phyloP scores from a whole-genome alignment of 2,329 filamentous ascomycete genomes.

The Onygena corvina region DNA sequence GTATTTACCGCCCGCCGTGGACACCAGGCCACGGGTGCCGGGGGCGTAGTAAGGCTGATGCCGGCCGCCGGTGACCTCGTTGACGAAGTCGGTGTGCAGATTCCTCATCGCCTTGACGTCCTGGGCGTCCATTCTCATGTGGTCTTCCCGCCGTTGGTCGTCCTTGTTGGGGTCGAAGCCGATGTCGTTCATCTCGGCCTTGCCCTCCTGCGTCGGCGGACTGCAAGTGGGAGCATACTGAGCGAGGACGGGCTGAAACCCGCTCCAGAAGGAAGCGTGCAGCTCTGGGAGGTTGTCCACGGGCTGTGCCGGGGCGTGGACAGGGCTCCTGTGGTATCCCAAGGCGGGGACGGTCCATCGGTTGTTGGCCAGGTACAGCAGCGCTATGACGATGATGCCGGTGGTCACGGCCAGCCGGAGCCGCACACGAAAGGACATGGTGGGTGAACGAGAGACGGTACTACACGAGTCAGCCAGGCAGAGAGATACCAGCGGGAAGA shows the following conservation, averaged over 20 bases:
- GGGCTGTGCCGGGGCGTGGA: not conserved
- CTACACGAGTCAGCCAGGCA: not conserved
- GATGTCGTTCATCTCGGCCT: constrained; percentile 17
- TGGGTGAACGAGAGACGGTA: not conserved
- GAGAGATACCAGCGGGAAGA: too few species aligned
- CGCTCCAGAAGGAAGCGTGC: constrained; percentile 26
- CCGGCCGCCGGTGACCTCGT: constrained; percentile 18
- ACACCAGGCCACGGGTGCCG: constrained; percentile 25
- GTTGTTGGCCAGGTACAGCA: not conserved
- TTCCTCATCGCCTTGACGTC: constrained; percentile 26
- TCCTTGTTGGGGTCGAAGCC: constrained; percentile 21
- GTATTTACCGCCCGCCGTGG: constrained; percentile 33
- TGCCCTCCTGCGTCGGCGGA: constrained; percentile 21
- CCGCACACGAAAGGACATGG: not conserved
- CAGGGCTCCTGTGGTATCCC: not conserved
- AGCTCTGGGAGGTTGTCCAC: constrained; percentile 10
- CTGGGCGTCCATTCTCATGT: constrained; percentile 21
- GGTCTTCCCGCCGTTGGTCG: constrained; percentile 22
- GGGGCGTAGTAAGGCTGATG: constrained; percentile 13
- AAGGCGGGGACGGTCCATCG: not conserved
- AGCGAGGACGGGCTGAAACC: constrained; percentile 25
- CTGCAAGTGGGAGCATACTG: constrained; percentile 23
- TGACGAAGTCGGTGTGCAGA: constrained; percentile 27
- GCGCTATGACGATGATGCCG: not conserved
- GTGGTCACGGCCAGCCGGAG: not conserved